Evolutionary conservation across 208 protist genomes (phyloP).

Genomic region (Leishmania lainsoni): DNA sequence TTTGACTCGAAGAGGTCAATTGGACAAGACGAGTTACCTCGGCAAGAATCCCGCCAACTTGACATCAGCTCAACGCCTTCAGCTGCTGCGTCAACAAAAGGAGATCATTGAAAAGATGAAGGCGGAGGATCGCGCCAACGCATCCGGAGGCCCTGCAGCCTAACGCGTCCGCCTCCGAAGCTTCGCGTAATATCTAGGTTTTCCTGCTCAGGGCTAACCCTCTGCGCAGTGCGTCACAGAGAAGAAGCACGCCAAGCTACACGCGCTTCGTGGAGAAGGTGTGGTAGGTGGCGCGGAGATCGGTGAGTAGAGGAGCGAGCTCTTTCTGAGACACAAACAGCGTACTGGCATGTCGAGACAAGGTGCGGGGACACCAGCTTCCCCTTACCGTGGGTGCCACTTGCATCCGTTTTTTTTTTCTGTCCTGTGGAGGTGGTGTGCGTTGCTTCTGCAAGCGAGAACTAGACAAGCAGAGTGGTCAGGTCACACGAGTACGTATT

Average conservation of each 20-base stretch:
- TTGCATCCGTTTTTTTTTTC: not conserved
- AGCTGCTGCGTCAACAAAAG: conserved; percentile 50
- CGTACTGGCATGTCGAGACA: not conserved
- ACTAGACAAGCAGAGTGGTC: not conserved
- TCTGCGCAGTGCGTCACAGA: not conserved
- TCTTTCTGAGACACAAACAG: not conserved
- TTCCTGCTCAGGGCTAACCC: not conserved
- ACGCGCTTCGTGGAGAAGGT: not conserved
- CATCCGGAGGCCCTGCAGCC: not conserved
- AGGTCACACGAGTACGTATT: not conserved
- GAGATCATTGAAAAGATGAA: conserved; percentile 77
- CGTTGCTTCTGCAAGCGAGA: not conserved
- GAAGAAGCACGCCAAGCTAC: not conserved
- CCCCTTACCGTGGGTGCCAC: not conserved
- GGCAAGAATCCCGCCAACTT: conserved; percentile 25
- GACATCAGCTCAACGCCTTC: conserved; percentile 25
- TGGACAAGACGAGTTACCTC: conserved; percentile 28
- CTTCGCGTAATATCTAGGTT: not conserved
- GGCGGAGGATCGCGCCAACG: conserved; percentile 39
- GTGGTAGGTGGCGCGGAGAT: not conserved
- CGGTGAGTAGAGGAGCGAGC: not conserved
- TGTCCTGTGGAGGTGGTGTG: not conserved
- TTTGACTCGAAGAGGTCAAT: conserved; percentile 33
- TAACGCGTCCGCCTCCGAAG: not conserved
- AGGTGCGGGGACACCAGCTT: not conserved